A percentile compares a stretch with the other conserved stretches of the same genome.
Evolutionary conservation across 2,329 filamentous ascomycete species (phyloP).

Genomic region (Massarina eburnea): DNA sequence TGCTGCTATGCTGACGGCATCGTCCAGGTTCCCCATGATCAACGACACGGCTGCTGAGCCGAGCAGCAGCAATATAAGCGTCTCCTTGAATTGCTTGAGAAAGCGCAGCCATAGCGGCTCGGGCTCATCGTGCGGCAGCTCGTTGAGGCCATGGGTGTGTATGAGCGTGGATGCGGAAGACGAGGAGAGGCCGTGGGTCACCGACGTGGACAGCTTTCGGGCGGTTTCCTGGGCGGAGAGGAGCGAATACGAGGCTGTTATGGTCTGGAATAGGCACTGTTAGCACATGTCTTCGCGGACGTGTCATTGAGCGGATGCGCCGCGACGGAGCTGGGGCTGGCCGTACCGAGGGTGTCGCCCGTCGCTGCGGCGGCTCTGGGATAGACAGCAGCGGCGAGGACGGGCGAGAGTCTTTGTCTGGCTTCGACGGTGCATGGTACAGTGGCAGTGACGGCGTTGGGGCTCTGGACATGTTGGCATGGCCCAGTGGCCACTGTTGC

Average conservation of each 20-base stretch:
- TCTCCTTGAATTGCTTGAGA: constrained; percentile 94
- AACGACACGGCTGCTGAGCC: constrained; percentile 86
- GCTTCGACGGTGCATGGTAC: constrained; percentile 50
- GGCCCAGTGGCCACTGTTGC: constrained; percentile 38
- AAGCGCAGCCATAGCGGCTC: constrained; percentile 96
- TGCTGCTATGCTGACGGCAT: constrained; percentile 92
- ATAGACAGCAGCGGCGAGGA: constrained; percentile 34
- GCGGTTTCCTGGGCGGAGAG: constrained; percentile 80
- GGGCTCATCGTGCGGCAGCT: constrained; percentile 89
- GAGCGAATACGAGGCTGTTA: constrained; percentile 58
- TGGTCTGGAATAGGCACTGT: constrained; percentile 29
- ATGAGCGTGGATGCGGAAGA: constrained; percentile 79
- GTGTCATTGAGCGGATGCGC: not conserved
- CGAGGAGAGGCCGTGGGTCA: constrained; percentile 77
- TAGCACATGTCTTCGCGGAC: constrained; percentile 8
- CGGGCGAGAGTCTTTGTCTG: constrained; percentile 29
- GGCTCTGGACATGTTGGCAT: constrained; percentile 65
- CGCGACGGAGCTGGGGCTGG: constrained; percentile 1
- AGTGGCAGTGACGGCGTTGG: constrained; percentile 61
- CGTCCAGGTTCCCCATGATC: constrained; percentile 88
- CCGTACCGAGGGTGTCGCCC: constrained; percentile 34
- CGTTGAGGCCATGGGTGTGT: constrained; percentile 82
- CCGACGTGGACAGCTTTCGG: constrained; percentile 75
- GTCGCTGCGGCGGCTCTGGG: constrained; percentile 28
- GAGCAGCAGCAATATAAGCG: constrained; percentile 87